Evolutionary conservation across 2,329 filamentous ascomycete genomes (phyloP).

Genomic region (Cordyceps cateniannulata): DNA sequence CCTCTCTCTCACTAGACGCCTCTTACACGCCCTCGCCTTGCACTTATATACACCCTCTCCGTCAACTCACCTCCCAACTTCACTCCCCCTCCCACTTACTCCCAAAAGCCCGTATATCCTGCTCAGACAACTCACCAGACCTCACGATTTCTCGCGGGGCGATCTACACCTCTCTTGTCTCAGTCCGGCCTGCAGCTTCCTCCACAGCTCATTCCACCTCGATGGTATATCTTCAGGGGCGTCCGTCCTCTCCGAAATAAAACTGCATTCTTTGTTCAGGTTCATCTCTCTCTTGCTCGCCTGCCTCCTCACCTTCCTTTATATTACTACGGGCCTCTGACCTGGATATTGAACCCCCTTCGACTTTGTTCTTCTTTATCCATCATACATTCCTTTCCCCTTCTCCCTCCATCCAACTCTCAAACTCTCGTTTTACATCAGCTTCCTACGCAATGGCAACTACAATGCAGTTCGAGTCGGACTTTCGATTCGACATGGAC

Average conservation of each 20-base stretch:
- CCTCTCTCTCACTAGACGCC: not conserved
- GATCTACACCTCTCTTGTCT: conserved; percentile 32
- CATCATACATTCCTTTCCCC: conserved; percentile 12
- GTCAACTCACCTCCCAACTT: not conserved
- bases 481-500: conserved; percentile 34
- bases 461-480: conserved; percentile 32
- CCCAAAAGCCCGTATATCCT: conserved; percentile 3
- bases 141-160: conserved; percentile 19
- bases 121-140: conserved; percentile 20
- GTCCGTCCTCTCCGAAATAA: conserved; percentile 25
- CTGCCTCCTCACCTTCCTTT: conserved; percentile 8
- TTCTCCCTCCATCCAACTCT: not conserved
- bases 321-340: conserved; percentile 12
- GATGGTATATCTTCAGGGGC: conserved; percentile 35
- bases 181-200: conserved; percentile 24
- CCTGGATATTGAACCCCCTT: conserved; percentile 8
- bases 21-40: conserved; percentile 2
- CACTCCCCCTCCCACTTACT: conserved; percentile 2
- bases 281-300: conserved; percentile 9
- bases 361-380: not conserved
- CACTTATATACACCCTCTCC: not conserved
- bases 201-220: conserved; percentile 31
- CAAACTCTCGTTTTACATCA: conserved; percentile 10
- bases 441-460: conserved; percentile 6
- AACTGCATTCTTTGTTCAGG: conserved; percentile 9